phyloP scores from a whole-genome alignment of 768 basidiomycete genomes.

The Termitomyces bulborhizus region DNA sequence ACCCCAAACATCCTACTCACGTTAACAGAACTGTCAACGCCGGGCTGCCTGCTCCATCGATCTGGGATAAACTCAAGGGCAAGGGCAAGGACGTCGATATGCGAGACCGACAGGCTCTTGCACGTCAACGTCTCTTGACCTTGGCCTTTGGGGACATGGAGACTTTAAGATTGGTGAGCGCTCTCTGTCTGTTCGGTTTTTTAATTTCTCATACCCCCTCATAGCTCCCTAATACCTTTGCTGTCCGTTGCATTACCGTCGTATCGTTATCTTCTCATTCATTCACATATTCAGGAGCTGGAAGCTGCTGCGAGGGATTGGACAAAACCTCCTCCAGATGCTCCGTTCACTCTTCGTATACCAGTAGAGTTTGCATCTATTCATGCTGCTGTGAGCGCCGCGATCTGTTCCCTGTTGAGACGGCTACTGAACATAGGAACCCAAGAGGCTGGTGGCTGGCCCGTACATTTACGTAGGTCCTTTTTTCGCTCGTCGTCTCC shows the following conservation, averaged over 20 bases:
- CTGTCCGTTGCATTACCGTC: constrained; percentile 36
- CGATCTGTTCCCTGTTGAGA: constrained; percentile 1
- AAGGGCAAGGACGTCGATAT: constrained; percentile 66
- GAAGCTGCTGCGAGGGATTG: constrained; percentile 77
- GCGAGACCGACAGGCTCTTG: constrained; percentile 61
- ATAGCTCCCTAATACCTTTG: constrained; percentile 65
- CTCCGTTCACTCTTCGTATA: constrained; percentile 66
- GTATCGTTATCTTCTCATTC: neutral
- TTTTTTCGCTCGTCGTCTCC: constrained; percentile 6
- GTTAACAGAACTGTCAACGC: constrained; percentile 57
- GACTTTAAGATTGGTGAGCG: constrained; percentile 65
- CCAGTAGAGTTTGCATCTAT: constrained; percentile 86
- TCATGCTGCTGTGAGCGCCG: constrained; percentile 65
- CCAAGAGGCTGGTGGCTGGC: constrained; percentile 70
- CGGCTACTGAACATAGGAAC: neutral
- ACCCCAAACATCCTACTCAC: constrained; percentile 20
- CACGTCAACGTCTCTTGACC: constrained; percentile 72
- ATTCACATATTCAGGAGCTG: constrained; percentile 51
- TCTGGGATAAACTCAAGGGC: constrained; percentile 67
- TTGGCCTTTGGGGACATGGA: constrained; percentile 84
- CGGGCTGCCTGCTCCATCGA: constrained; percentile 46
- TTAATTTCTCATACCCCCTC: constrained; percentile 6
- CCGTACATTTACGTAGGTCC: constrained; percentile 75
- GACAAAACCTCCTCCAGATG: constrained; percentile 82
- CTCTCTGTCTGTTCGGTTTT: constrained; percentile 1